A percentile compares a stretch with the other conserved stretches of the same genome.
Evolutionary conservation across 2,329 filamentous ascomycete genomes (phyloP).

Genomic region (Pestalotiopsis sp.): DNA sequence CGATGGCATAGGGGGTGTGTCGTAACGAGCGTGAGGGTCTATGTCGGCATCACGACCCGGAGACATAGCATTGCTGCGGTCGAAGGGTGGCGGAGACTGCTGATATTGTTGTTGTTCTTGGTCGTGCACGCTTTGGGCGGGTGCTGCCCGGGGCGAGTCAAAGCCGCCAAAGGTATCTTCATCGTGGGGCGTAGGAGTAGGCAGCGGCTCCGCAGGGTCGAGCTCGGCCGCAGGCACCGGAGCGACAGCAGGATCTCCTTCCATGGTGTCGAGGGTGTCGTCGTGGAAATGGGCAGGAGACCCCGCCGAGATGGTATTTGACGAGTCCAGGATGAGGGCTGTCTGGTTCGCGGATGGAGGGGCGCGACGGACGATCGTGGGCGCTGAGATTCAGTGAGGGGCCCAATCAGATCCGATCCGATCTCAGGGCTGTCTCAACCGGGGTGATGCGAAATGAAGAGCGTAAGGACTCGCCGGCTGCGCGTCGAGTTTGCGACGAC

Average conservation of each 20-base stretch:
- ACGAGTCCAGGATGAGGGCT: constrained; percentile 50
- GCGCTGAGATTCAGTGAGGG: not conserved
- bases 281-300: constrained; percentile 54
- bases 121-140: constrained; percentile 9
- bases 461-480: not conserved
- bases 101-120: constrained; percentile 26
- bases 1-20: constrained; percentile 45
- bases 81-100: constrained; percentile 45
- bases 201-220: constrained; percentile 20
- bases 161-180: constrained; percentile 50
- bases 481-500: not conserved
- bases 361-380: not conserved
- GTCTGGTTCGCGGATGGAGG: not conserved
- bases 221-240: not conserved
- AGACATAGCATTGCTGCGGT: constrained; percentile 38
- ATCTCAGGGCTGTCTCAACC: not conserved
- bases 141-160: constrained; percentile 43
- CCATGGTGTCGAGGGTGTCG: constrained; percentile 54
- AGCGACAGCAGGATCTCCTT: constrained; percentile 38
- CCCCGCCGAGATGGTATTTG: constrained; percentile 43
- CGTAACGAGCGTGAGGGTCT: constrained; percentile 45
- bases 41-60: constrained; percentile 28
- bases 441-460: not conserved
- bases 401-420: not conserved
- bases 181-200: constrained; percentile 25